Evolutionary conservation across 345 rosid species (phyloP), one percentile per base, ranked within the genome.

Genomic region (Acer yangbiense): DNA sequence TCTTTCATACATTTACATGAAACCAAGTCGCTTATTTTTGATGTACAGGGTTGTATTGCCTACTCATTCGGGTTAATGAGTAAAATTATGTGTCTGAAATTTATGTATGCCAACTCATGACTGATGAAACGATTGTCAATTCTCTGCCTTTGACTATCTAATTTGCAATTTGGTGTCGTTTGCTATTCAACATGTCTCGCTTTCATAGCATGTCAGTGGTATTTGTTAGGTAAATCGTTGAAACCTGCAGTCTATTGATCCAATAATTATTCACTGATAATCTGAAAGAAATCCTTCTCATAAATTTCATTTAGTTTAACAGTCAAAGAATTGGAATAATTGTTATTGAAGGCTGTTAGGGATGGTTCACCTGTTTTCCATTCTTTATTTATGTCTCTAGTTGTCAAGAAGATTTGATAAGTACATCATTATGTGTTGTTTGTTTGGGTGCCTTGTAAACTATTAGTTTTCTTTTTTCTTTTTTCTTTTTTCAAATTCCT

Each of bases 201-300:
- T 52, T 70, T 71, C 6, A 48, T 44, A 52, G 69, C n/a, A 71
- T 6, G 7, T 27, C 18, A 62, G 41, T 64, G 32, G 3, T 29
- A 29, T 29, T 27, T 29, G 3, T 72, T 74, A 94, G 99, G 98
- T 96, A 43, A 91, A 77, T 92, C 27, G 88, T 94, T 62, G 90
- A 90, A 83, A 85, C 86, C 76, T 83, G 78, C 79, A 77, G 87
- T 77, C 92, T 86, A 71, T 80, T 96, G 35, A 54, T 71, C 48
- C 20, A 20, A 4, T 67, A 61, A 57, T 60, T 20, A 8, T 65
- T 46, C 46, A 43, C 11, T 9, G 46, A 43, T 43, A 8, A 46
- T 10, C 10, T 46, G 50, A 46, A 46, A 9, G 50, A 63, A 43
- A 43, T 18, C 58, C 11, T 73, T 23, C 77, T 16, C 2, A 27